phyloP scores from a whole-genome alignment of 305 asterid species.

The Rubia balearica region DNA sequence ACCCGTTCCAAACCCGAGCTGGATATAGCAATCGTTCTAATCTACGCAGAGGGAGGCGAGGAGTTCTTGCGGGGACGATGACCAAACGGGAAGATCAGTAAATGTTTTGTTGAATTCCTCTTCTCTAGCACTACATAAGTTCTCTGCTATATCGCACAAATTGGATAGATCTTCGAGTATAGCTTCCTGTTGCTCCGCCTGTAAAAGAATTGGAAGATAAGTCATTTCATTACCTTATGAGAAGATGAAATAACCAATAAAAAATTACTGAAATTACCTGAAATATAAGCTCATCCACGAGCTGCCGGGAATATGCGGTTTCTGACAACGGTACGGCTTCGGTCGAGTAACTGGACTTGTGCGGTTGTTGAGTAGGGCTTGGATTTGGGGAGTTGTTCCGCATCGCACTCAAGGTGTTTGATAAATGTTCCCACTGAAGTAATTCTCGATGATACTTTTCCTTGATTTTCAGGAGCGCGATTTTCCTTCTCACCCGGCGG shows the following conservation, averaged over 20 bases:
- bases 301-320: conserved; percentile 23
- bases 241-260: not conserved
- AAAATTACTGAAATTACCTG: conserved; percentile 34
- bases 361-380: conserved; percentile 7
- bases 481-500: conserved; percentile 48
- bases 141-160: conserved; percentile 58
- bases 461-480: conserved; percentile 47
- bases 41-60: conserved; percentile 47
- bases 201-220: not conserved
- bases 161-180: conserved; percentile 39
- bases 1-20: not conserved
- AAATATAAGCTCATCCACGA: conserved; percentile 49
- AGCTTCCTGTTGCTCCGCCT: conserved; percentile 74
- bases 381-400: conserved; percentile 26
- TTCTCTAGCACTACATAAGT: conserved; percentile 52
- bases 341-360: conserved; percentile 12
- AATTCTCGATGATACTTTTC: conserved; percentile 45
- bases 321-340: conserved; percentile 18
- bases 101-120: conserved; percentile 46
- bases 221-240: not conserved
- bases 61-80: conserved; percentile 47
- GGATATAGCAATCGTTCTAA: not conserved
- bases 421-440: conserved; percentile 63
- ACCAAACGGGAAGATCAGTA: conserved; percentile 68
- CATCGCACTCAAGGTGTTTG: conserved; percentile 52